A percentile compares a stretch with the other conserved stretches of the same genome.
phyloP scores from a whole-genome alignment of 331 rosid species.

The Malus hybrid region DNA sequence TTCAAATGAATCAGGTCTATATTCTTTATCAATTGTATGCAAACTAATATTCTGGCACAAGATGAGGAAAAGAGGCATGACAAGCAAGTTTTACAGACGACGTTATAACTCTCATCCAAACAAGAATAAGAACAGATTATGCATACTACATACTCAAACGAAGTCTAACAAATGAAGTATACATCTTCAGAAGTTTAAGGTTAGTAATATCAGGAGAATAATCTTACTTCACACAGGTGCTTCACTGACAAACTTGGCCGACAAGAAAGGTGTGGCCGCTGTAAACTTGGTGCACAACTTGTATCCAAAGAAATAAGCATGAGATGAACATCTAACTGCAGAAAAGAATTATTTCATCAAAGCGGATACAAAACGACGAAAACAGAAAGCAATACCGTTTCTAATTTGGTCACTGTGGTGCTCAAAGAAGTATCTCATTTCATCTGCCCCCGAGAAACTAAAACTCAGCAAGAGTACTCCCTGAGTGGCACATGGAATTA shows the following conservation, averaged over 20 bases:
- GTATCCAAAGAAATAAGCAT: conserved; percentile 66
- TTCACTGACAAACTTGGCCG: conserved; percentile 66
- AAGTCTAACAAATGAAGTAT: background rate
- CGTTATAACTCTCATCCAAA: background rate
- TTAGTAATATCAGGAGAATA: conserved; percentile 11
- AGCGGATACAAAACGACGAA: background rate
- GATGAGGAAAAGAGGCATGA: background rate
- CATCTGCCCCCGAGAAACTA: background rate
- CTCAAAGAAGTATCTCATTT: conserved; percentile 4
- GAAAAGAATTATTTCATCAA: conserved; percentile 15
- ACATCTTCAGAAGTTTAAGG: background rate
- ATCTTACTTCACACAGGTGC: conserved; percentile 70
- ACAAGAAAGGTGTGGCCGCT: conserved; percentile 77
- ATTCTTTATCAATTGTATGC: background rate
- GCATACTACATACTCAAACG: background rate
- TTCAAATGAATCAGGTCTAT: background rate
- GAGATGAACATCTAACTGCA: conserved; percentile 82
- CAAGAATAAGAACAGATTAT: background rate
- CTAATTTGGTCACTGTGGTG: background rate
- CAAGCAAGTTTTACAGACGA: background rate
- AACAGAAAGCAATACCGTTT: background rate
- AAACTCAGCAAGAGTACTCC: conserved; percentile 1
- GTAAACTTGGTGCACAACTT: conserved; percentile 51
- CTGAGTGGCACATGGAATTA: background rate
- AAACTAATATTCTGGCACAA: background rate